Conservation (phyloP, 176 grass and related monocot species). For the Microstegium vimineum region DNA sequence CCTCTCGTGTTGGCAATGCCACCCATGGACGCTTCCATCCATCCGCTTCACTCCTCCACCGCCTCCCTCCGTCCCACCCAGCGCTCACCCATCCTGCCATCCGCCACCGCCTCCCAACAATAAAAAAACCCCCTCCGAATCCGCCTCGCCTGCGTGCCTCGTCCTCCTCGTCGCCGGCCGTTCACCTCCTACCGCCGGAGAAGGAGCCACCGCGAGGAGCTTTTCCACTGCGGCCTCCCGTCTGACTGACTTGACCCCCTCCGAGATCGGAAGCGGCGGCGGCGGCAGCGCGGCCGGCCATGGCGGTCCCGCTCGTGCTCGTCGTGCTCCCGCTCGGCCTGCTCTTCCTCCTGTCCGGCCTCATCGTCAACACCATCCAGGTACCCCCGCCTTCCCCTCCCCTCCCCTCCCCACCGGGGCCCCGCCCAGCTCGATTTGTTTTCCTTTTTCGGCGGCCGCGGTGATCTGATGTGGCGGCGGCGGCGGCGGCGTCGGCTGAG, state of each 20-base stretch:
- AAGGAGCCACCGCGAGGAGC: not conserved
- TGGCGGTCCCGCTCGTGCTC: conserved; percentile 49
- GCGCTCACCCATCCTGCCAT: not conserved
- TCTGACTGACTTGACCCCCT: not conserved
- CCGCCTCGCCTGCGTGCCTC: not conserved
- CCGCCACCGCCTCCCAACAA: not conserved
- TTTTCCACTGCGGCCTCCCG: not conserved
- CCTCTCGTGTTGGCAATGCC: too few relatives aligned
- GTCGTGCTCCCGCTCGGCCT: conserved; percentile 64
- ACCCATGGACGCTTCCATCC: too few relatives aligned
- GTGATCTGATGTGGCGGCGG: conserved; percentile 27
- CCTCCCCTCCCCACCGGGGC: not conserved
- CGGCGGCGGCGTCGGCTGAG: too few relatives aligned
- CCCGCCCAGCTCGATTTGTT: not conserved
- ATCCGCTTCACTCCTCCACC: too few relatives aligned
- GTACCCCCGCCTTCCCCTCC: not conserved
- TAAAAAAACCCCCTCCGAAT: conserved; percentile 13
- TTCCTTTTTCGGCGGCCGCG: not conserved
- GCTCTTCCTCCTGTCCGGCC: conserved; percentile 72
- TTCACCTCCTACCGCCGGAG: not conserved
- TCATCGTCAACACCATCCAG: conserved; percentile 59
- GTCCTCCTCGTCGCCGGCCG: conserved; percentile 5
- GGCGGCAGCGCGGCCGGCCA: not conserved
- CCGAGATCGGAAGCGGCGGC: conserved; percentile 13
- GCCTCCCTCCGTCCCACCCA: too few relatives aligned